Evolutionary conservation across 768 basidiomycete genomes (phyloP), one percentile per base, ranked within the genome.

Genomic region (Termitomyces sp.): DNA sequence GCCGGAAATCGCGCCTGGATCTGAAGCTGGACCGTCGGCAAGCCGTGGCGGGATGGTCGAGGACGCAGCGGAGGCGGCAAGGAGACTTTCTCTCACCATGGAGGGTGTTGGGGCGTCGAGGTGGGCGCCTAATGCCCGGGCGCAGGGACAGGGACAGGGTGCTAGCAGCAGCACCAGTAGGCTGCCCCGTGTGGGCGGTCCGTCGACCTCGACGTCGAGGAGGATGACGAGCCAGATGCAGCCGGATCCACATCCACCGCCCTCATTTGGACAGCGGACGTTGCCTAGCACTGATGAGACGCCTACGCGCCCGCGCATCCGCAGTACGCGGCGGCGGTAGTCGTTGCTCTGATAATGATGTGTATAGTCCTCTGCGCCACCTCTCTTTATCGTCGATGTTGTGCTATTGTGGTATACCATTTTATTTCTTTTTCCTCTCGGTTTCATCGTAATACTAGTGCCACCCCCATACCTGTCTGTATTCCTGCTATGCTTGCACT

Each of bases 271-370:
- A 50, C 73, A 75, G 41, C 67, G 71, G 38, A 61, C 60, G 27
- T 58, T 73, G 52, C 69, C 70, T 33, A 53, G 62, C 20, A 68
- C 64, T 51, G 68, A 70, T 33, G 83, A 86, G 62, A 84, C 84
- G 1, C 85, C 85, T 35, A 85, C 85, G 22, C 73, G 83, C 52
- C 83, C 84, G 18, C 78, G 85, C 53, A 70, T 76, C 66, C 77
- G 80, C 59, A 66, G 68, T 40, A 69, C 71, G 57, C 75, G 81
- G 43, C 71, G 78, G 69, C 80, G 83, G 44, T 56, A 57, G 49
- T 36, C 10, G 3, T 15, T 7, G 5, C 7, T 25, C 16, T 46
- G 7, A 6, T n/a, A 29, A 29, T 48, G n/a, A 15, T 25, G 47
- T 25, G 20, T 23, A 11, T 35, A 15, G 46, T 47, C 46, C n/a